These are phyloP conservation scores for Citrus glauca DNA, from an alignment of 345 rosid genomes.

Conservation along the genomic window DNA sequence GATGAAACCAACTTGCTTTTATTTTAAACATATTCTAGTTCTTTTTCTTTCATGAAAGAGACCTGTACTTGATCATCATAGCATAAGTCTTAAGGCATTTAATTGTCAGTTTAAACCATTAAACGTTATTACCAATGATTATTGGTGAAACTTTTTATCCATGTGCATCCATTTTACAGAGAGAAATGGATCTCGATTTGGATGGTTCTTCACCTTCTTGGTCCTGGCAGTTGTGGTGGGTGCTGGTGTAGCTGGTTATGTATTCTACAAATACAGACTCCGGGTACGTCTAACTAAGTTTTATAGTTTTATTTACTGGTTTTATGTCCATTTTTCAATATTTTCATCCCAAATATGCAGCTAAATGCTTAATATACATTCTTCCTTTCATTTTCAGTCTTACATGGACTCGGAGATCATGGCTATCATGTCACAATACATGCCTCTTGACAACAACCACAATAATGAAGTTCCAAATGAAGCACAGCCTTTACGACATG, in stretches of 20 bases:
- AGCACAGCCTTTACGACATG: constrained; percentile 43
- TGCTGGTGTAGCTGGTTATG: constrained; percentile 59
- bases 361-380: not conserved
- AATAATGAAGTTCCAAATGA: constrained; percentile 42
- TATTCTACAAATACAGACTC: constrained; percentile 95
- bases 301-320: no score
- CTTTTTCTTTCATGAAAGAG: not conserved
- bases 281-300: constrained; percentile 48
- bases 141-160: not conserved
- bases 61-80: not conserved
- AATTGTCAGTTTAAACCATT: not conserved
- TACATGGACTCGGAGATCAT: constrained; percentile 98
- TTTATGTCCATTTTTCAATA: not conserved
- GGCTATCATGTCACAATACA: constrained; percentile 96
- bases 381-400: constrained; percentile 41
- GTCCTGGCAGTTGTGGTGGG: constrained; percentile 53
- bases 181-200: constrained; percentile 65
- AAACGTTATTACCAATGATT: not conserved
- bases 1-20: not conserved
- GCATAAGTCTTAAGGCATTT: not conserved
- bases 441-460: constrained; percentile 85
- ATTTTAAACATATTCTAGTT: not conserved
- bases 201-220: constrained; percentile 61
- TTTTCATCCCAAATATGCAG: not conserved
- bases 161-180: constrained; percentile 37